These are phyloP conservation scores for Lizonia empirigonia DNA, from an alignment of 2,329 filamentous ascomycete genomes.

Conservation along the genomic window DNA sequence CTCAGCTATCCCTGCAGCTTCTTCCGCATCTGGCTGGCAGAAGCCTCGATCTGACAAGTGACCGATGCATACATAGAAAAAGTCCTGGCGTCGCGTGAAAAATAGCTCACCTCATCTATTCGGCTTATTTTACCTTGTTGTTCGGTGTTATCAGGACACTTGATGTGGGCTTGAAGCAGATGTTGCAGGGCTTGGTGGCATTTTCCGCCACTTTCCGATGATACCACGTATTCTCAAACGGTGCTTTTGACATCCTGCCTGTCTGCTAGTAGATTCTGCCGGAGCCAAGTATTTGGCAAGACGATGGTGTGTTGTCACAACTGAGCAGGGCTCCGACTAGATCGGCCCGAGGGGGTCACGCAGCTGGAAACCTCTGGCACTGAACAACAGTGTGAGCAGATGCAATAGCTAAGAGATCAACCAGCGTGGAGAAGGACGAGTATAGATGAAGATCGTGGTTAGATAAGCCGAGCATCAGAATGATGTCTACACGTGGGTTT, in stretches of 20 bases:
- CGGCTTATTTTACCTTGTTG: slow-evolving; percentile 69
- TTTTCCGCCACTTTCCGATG: slow-evolving; percentile 85
- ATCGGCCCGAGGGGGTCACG: background rate
- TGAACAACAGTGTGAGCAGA: background rate
- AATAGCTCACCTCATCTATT: background rate
- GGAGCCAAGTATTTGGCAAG: background rate
- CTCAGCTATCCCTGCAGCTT: slow-evolving; percentile 63
- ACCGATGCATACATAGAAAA: slow-evolving; percentile 85
- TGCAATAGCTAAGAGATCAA: background rate
- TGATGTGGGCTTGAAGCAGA: slow-evolving; percentile 87
- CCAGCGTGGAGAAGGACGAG: background rate
- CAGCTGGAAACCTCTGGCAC: background rate
- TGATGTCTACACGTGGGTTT: background rate
- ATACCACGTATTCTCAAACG: slow-evolving; percentile 77
- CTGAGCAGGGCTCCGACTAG: too few species aligned
- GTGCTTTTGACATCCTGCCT: slow-evolving; percentile 1
- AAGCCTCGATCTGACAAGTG: slow-evolving; percentile 87
- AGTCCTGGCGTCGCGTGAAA: slow-evolving; percentile 62
- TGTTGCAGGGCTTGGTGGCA: slow-evolving; percentile 81
- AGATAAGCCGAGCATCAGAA: background rate
- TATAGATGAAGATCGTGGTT: background rate
- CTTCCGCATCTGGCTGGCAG: slow-evolving; percentile 72
- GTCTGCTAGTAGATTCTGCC: background rate
- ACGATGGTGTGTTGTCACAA: background rate
- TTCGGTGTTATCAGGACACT: slow-evolving; percentile 89